Percentiles rank a stretch among this genome's conserved stretches.
Evolutionary conservation across 257 asterid genomes (phyloP).

Genomic region (Solanum piurae): DNA sequence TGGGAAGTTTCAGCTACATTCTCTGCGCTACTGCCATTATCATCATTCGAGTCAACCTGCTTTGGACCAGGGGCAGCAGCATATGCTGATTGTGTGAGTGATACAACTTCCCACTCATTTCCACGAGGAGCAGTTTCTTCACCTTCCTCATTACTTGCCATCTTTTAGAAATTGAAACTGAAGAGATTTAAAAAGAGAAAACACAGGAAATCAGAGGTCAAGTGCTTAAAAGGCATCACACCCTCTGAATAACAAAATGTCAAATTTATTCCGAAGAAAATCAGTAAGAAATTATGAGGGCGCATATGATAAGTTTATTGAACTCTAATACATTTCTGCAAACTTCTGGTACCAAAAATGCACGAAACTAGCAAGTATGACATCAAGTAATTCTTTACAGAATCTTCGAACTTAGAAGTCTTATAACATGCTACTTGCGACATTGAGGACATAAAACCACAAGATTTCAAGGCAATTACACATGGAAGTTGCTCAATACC

Average conservation of each 20-base stretch:
- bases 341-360: not conserved
- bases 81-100: slow-evolving; percentile 73
- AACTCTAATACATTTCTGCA: not conserved
- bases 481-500: not conserved
- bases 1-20: slow-evolving; percentile 41
- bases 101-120: slow-evolving; percentile 87
- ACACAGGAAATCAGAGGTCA: not conserved
- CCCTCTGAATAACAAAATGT: not conserved
- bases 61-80: slow-evolving; percentile 64
- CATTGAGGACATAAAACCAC: not conserved
- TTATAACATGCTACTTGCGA: not conserved
- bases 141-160: slow-evolving; percentile 48
- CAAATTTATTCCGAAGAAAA: not conserved
- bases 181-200: slow-evolving; percentile 1
- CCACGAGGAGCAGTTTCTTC: slow-evolving; percentile 50
- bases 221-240: not conserved
- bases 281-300: not conserved
- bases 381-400: not conserved
- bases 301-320: not conserved
- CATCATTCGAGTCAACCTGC: slow-evolving; percentile 21
- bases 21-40: slow-evolving; percentile 19
- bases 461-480: not conserved
- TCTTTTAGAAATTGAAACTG: slow-evolving; percentile 6
- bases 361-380: not conserved
- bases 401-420: not conserved